Conservation (phyloP, 441 rosid species). For the Theobroma grandiflorum region DNA sequence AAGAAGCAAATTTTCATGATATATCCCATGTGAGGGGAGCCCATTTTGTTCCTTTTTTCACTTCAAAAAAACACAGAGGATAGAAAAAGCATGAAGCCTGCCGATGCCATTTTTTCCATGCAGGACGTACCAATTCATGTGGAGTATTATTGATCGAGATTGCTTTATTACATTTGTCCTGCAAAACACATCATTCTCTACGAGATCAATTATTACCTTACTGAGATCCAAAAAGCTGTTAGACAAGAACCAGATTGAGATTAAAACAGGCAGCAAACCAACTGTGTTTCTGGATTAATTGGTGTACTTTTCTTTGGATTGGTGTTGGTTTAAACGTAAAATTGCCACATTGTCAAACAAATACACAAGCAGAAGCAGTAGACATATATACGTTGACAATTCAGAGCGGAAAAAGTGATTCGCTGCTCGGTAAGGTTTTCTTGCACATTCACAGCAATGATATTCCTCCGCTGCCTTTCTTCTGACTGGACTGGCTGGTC, state of each 20-base stretch:
- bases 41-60: conserved; percentile 7
- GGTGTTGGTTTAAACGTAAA: background rate
- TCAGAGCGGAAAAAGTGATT: background rate
- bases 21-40: conserved; percentile 27
- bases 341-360: background rate
- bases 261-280: background rate
- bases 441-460: background rate
- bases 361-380: background rate
- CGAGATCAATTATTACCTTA: too few relatives aligned
- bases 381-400: conserved; percentile 14
- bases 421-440: background rate
- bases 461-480: background rate
- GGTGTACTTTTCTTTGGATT: background rate
- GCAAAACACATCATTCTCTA: background rate
- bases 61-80: background rate
- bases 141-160: background rate
- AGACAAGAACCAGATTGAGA: background rate
- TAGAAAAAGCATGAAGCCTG: background rate
- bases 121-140: conserved; percentile 2
- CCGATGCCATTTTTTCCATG: background rate
- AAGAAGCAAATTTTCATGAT: background rate
- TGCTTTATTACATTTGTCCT: background rate
- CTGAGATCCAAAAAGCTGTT: background rate
- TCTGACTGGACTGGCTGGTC: background rate
- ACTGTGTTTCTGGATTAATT: too few relatives aligned